phyloP scores from a whole-genome alignment of 768 basidiomycete species.

The Calvatia gigantea region DNA sequence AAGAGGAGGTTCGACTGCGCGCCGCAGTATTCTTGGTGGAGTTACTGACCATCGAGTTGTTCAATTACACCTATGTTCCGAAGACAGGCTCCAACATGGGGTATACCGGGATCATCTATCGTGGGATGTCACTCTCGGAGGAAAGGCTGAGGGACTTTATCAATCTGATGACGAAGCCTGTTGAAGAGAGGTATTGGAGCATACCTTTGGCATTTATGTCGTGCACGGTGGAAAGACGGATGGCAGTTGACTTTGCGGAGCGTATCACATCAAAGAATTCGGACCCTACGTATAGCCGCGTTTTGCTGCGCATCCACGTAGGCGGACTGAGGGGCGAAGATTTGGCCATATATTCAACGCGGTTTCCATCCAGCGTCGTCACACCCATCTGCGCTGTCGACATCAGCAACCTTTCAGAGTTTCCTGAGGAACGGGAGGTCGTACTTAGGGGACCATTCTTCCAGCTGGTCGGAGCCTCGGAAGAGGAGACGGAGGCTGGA shows the following conservation, averaged over 20 bases:
- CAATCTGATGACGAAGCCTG: constrained; percentile 16
- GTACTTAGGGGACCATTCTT: constrained; percentile 22
- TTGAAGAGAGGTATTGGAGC: constrained; percentile 21
- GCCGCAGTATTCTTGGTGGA: constrained; percentile 21
- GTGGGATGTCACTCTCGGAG: constrained; percentile 16
- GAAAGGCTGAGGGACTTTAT: constrained; percentile 16
- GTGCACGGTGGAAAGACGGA: constrained; percentile 14
- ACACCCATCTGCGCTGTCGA: constrained; percentile 21
- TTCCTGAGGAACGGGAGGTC: constrained; percentile 20
- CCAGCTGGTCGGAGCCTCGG: constrained; percentile 16
- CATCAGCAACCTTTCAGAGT: constrained; percentile 17
- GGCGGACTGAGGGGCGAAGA: constrained; percentile 14
- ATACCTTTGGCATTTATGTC: constrained; percentile 21
- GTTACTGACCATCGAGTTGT: constrained; percentile 22
- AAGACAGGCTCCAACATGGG: constrained; percentile 8
- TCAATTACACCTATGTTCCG: constrained; percentile 17
- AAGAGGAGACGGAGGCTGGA: constrained; percentile 13
- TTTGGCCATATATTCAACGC: constrained; percentile 14
- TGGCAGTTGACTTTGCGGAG: constrained; percentile 16
- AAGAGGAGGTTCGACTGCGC: constrained; percentile 13
- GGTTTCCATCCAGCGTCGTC: constrained; percentile 19
- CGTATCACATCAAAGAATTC: background rate
- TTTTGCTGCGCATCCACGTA: constrained; percentile 20
- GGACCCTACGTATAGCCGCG: constrained; percentile 6
- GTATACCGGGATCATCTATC: constrained; percentile 18